A percentile compares a stretch with the other conserved stretches of the same genome.
Conservation (phyloP, 2,329 filamentous ascomycete genomes). For the Trichophyton mentagrophytes region DNA sequence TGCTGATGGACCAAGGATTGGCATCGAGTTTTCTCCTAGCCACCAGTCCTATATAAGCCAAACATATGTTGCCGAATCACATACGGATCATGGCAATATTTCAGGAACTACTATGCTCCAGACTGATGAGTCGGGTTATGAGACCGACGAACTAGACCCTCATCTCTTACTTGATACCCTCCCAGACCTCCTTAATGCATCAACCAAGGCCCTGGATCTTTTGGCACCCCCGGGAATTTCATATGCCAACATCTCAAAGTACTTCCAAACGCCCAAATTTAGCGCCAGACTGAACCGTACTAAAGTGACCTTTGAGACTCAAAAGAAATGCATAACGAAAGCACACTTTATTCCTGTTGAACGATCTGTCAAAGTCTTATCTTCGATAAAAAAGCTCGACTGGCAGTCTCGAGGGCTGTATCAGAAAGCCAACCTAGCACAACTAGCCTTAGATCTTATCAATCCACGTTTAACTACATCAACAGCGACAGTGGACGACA, state of each 20-base stretch:
- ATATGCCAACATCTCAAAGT: constrained; percentile 5
- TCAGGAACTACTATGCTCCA: constrained; percentile 10
- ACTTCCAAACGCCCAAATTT: constrained; percentile 4
- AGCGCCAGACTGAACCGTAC: constrained; percentile 5
- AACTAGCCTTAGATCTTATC: constrained; percentile 11
- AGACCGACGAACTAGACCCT: constrained; percentile 3
- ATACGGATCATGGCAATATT: constrained; percentile 10
- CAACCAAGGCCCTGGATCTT: constrained; percentile 7
- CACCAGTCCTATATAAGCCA: constrained; percentile 1
- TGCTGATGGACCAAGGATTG: neutral
- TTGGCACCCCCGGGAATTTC: constrained; percentile 9
- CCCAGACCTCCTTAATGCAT: constrained; percentile 8
- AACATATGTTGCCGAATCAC: constrained; percentile 6
- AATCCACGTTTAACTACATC: neutral
- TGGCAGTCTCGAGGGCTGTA: constrained; percentile 7
- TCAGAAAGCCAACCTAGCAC: constrained; percentile 14
- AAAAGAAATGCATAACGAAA: constrained; percentile 10
- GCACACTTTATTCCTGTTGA: constrained; percentile 9
- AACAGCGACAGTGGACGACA: neutral
- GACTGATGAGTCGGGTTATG: constrained; percentile 8
- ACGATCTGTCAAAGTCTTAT: constrained; percentile 4
- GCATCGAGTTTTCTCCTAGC: neutral
- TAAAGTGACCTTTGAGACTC: constrained; percentile 7
- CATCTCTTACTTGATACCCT: constrained; percentile 11
- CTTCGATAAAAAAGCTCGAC: constrained; percentile 3